These are phyloP conservation scores for Penicillium dipodomyicola DNA, from an alignment of 495 filamentous ascomycete genomes.

Conservation along the genomic window DNA sequence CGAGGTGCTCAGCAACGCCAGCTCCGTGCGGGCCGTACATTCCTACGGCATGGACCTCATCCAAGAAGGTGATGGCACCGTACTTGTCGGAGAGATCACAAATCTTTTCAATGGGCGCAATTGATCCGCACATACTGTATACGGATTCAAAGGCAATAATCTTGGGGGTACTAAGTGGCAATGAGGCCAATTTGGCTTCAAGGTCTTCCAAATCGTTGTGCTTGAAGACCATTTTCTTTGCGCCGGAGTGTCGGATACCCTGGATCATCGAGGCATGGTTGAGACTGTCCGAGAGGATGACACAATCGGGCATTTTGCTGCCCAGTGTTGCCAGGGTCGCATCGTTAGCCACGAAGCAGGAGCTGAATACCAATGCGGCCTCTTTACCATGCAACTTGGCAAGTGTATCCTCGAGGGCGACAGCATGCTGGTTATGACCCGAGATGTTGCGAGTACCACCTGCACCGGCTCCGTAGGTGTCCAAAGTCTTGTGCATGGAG, in stretches of 20 bases:
- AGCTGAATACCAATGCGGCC: conserved; percentile 87
- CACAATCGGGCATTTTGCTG: conserved; percentile 92
- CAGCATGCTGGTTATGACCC: conserved; percentile 92
- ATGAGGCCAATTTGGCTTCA: conserved; percentile 82
- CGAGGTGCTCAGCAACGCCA: conserved; percentile 94
- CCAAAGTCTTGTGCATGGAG: conserved; percentile 90
- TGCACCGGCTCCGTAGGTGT: conserved; percentile 91
- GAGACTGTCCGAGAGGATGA: conserved; percentile 89
- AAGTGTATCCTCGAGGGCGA: conserved; percentile 76
- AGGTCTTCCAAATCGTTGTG: conserved; percentile 92
- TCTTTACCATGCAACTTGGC: conserved; percentile 92
- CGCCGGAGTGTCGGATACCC: conserved; percentile 94
- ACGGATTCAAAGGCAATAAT: conserved; percentile 98
- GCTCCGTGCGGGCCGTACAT: conserved; percentile 98
- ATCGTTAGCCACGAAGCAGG: conserved; percentile 97
- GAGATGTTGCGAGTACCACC: conserved; percentile 97
- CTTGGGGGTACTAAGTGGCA: conserved; percentile 83
- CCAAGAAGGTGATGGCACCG: conserved; percentile 93
- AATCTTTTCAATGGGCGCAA: conserved; percentile 92
- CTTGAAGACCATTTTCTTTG: conserved; percentile 97
- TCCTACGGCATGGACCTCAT: conserved; percentile 97
- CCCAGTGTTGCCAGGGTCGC: conserved; percentile 94
- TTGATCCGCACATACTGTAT: conserved; percentile 98
- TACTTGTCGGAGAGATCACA: conserved; percentile 97
- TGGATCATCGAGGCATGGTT: conserved; percentile 99